phyloP scores from a whole-genome alignment of 306 rosid species.

The Prunus mume region DNA sequence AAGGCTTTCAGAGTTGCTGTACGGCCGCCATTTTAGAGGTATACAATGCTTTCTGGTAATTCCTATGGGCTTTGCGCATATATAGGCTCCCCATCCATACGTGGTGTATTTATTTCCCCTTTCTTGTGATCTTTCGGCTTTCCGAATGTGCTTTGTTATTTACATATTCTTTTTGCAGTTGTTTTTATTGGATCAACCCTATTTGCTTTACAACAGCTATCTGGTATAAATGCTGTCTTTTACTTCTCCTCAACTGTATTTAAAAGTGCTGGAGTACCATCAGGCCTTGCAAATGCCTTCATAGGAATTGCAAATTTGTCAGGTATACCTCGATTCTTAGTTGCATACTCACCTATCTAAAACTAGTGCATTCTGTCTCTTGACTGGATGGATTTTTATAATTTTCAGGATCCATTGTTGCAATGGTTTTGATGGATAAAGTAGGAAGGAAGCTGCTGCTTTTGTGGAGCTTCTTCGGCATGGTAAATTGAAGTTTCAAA shows the following conservation, averaged over 20 bases:
- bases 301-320: constrained; percentile 76
- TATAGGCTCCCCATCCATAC: not conserved
- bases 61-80: not conserved
- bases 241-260: constrained; percentile 98
- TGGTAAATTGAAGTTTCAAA: constrained; percentile 54
- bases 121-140: constrained; percentile 24
- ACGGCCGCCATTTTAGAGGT: constrained; percentile 88
- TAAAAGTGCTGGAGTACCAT: constrained; percentile 89
- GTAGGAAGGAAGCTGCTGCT: constrained; percentile 90
- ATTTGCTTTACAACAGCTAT: constrained; percentile 99
- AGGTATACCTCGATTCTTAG: constrained; percentile 45
- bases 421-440: constrained; percentile 89
- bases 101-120: constrained; percentile 2
- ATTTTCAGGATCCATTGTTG: constrained; percentile 72
- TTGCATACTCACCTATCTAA: constrained; percentile 14
- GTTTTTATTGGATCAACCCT: constrained; percentile 99
- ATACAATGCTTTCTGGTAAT: constrained; percentile 5
- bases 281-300: constrained; percentile 78
- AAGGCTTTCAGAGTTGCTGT: constrained; percentile 70
- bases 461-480: constrained; percentile 90
- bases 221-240: constrained; percentile 97
- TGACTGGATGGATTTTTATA: constrained; percentile 19
- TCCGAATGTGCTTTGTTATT: constrained; percentile 53
- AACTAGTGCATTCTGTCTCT: constrained; percentile 17
- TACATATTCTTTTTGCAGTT: constrained; percentile 89